These are phyloP conservation scores for Ophiocytium majus DNA, from an alignment of 352 stramenopile species.

Conservation along the genomic window DNA sequence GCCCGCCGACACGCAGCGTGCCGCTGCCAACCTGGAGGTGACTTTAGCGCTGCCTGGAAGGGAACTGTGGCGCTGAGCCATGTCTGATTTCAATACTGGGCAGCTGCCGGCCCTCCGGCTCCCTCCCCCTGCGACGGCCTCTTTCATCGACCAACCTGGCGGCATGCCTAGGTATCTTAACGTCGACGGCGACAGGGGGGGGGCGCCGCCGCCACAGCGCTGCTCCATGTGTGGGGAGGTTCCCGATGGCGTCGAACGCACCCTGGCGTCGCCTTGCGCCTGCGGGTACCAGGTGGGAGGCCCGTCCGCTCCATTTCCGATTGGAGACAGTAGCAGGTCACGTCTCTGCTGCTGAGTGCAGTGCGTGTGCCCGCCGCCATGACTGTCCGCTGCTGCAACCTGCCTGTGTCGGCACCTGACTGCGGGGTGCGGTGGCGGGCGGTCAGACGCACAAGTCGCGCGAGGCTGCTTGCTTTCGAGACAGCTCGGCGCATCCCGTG, in stretches of 20 bases:
- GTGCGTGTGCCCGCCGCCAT: background rate
- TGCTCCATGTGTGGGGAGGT: slow-evolving; percentile 6
- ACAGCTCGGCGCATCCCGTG: background rate
- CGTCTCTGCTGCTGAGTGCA: background rate
- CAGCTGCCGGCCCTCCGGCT: no score
- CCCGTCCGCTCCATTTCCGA: no score
- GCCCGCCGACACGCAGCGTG: no score
- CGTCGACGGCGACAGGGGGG: background rate
- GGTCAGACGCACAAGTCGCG: background rate
- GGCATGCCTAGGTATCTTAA: background rate
- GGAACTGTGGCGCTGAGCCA: no score
- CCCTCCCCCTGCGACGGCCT: no score
- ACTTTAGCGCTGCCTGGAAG: no score
- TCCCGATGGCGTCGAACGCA: background rate
- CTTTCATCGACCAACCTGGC: no score
- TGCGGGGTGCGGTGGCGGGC: no score
- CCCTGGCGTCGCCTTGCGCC: background rate
- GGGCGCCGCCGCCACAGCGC: no score
- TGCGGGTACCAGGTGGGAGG: slow-evolving; percentile 3
- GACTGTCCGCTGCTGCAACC: background rate
- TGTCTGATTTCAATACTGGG: no score
- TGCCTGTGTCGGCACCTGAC: background rate
- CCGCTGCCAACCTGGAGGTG: no score
- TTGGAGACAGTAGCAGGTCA: background rate
- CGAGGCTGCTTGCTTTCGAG: background rate